Evolutionary conservation across 768 basidiomycete genomes (phyloP).

Genomic region (Amanita exitialis): DNA sequence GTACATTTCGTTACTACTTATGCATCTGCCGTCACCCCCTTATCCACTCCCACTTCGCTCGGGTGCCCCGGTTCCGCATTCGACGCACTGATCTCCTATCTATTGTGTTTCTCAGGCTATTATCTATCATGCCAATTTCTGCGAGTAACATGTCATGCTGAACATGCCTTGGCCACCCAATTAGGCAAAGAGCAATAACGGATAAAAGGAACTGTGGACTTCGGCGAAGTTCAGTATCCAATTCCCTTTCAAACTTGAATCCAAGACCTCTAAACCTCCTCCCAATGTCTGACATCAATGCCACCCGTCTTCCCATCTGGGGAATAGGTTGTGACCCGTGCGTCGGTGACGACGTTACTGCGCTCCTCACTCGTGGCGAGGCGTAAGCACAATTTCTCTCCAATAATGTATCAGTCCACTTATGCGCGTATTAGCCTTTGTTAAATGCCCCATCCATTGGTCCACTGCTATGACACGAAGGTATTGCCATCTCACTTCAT

Average conservation of each 20-base stretch:
- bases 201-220: not conserved
- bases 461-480: not conserved
- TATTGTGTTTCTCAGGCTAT: not conserved
- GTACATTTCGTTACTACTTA: too few relatives aligned
- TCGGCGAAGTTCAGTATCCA: not conserved
- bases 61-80: too few relatives aligned
- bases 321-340: too few relatives aligned
- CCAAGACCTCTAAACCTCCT: not conserved
- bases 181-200: not conserved
- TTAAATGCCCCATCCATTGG: not conserved
- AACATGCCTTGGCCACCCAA: too few relatives aligned
- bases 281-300: not conserved
- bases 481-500: not conserved
- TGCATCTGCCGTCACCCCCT: too few relatives aligned
- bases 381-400: not conserved
- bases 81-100: too few relatives aligned
- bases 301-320: not conserved
- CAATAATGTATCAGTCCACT: not conserved
- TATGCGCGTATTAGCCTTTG: not conserved
- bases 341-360: too few relatives aligned
- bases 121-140: too few relatives aligned
- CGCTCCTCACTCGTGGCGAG: too few relatives aligned
- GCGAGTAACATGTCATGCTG: too few relatives aligned
- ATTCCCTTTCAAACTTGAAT: not conserved
- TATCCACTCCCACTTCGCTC: too few relatives aligned